Conservation (phyloP, 2,329 filamentous ascomycete genomes). For the Epichloe gansuensis region DNA sequence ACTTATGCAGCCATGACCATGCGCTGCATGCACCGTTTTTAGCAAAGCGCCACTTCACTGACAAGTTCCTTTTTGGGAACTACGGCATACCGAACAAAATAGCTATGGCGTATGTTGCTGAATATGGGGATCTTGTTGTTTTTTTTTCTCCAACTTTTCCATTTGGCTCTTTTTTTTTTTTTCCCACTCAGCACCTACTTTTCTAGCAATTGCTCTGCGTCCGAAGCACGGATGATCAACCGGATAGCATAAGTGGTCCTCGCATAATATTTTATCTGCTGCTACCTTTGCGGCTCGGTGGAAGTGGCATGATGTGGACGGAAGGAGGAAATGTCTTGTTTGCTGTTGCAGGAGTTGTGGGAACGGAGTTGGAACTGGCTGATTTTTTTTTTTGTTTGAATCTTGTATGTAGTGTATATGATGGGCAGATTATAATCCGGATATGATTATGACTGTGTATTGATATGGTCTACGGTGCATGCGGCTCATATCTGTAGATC, state of each 20-base stretch:
- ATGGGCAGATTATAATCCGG: not conserved
- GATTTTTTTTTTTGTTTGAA: not conserved
- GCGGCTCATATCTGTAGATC: too few species aligned
- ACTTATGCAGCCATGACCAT: too few species aligned
- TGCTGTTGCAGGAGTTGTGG: not conserved
- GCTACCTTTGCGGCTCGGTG: not conserved
- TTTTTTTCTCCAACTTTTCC: not conserved
- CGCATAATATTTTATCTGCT: not conserved
- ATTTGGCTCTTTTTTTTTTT: not conserved
- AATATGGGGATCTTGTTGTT: too few species aligned
- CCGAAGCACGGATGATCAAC: not conserved
- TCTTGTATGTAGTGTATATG: slow-evolving; percentile 1
- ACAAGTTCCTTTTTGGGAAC: too few species aligned
- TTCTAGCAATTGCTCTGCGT: not conserved
- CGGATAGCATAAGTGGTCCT: not conserved
- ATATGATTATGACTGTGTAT: not conserved
- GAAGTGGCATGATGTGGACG: not conserved
- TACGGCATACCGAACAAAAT: too few species aligned
- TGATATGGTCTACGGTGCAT: too few species aligned
- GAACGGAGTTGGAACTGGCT: not conserved
- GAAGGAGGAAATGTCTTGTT: not conserved
- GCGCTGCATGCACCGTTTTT: too few species aligned
- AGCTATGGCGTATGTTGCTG: too few species aligned
- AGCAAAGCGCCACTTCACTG: too few species aligned
- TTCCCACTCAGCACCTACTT: not conserved